A percentile compares a stretch with the other conserved stretches of the same genome.
phyloP scores from a whole-genome alignment of 1,139 yeast genomes.

The Taiozyma sp. region DNA sequence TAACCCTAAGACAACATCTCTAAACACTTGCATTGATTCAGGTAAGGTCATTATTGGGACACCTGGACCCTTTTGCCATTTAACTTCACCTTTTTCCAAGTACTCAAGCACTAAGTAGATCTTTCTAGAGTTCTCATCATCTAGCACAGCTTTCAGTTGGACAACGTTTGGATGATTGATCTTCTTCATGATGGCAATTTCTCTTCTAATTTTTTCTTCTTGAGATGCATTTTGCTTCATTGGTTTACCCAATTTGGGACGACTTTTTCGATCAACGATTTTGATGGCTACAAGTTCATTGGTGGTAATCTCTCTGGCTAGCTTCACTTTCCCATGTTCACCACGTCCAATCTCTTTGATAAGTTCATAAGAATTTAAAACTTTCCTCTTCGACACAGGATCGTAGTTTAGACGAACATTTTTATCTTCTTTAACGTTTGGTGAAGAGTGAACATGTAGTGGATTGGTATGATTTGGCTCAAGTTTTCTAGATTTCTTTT shows the following conservation, averaged over 20 bases:
- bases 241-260: slow-evolving; percentile 47
- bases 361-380: slow-evolving; percentile 87
- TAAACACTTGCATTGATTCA: slow-evolving; percentile 63
- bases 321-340: slow-evolving; percentile 95
- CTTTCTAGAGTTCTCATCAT: slow-evolving; percentile 77
- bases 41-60: slow-evolving; percentile 62
- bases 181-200: slow-evolving; percentile 94
- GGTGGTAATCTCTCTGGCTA: slow-evolving; percentile 70
- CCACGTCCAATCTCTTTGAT: slow-evolving; percentile 87
- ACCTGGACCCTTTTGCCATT: slow-evolving; percentile 62
- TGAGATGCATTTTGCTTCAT: slow-evolving; percentile 24
- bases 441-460: slow-evolving; percentile 22
- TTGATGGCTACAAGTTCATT: slow-evolving; percentile 86
- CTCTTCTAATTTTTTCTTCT: slow-evolving; percentile 66
- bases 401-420: slow-evolving; percentile 81
- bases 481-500: slow-evolving; percentile 12
- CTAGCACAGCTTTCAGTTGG: slow-evolving; percentile 79
- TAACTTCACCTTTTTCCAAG: slow-evolving; percentile 91
- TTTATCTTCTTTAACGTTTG: slow-evolving; percentile 75
- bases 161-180: slow-evolving; percentile 92
- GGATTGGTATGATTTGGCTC: slow-evolving; percentile 19
- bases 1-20: slow-evolving; percentile 84
- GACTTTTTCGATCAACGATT: slow-evolving; percentile 74
- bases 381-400: slow-evolving; percentile 78
- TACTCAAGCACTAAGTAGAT: slow-evolving; percentile 87